phyloP scores from a whole-genome alignment of 2,329 filamentous ascomycete species.

The Albifimbria verrucaria region DNA sequence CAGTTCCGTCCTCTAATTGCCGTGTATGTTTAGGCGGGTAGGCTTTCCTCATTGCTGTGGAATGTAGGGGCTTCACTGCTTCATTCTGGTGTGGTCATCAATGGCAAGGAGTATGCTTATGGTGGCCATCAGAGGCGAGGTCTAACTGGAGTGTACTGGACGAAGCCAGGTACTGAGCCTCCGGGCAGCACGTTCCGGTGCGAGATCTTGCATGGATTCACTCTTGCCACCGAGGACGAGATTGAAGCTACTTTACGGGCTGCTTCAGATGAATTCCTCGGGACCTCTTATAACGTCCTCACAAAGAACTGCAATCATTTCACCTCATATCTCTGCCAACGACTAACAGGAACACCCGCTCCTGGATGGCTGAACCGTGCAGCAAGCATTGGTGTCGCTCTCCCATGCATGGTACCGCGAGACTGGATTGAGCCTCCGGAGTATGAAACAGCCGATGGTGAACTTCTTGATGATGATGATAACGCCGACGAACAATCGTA shows the following conservation, averaged over 20 bases:
- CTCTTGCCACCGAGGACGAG: conserved; percentile 64
- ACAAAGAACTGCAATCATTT: conserved; percentile 90
- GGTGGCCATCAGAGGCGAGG: conserved; percentile 72
- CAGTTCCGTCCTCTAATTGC: conserved; percentile 10
- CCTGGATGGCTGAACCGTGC: conserved; percentile 79
- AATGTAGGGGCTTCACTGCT: conserved; percentile 72
- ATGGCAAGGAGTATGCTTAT: conserved; percentile 78
- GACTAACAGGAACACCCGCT: conserved; percentile 66
- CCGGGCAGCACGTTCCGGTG: conserved; percentile 74
- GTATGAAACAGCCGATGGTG: conserved; percentile 68
- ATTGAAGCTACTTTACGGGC: conserved; percentile 67
- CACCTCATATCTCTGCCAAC: conserved; percentile 70
- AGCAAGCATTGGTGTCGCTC: conserved; percentile 74
- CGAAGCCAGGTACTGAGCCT: conserved; percentile 66
- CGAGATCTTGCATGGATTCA: conserved; percentile 77
- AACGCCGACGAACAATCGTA: conserved; percentile 50
- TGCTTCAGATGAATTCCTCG: conserved; percentile 70
- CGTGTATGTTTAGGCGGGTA: conserved; percentile 55
- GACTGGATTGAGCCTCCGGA: conserved; percentile 82
- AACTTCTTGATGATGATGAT: conserved; percentile 58
- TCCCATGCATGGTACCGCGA: conserved; percentile 77
- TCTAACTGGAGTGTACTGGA: conserved; percentile 81
- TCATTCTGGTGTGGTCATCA: conserved; percentile 80
- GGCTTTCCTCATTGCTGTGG: conserved; percentile 75
- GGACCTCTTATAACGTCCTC: conserved; percentile 75